Evolutionary conservation across 225 moss, liverwort and hornwort species (phyloP).

Genomic region (Polytrichum formosum): DNA sequence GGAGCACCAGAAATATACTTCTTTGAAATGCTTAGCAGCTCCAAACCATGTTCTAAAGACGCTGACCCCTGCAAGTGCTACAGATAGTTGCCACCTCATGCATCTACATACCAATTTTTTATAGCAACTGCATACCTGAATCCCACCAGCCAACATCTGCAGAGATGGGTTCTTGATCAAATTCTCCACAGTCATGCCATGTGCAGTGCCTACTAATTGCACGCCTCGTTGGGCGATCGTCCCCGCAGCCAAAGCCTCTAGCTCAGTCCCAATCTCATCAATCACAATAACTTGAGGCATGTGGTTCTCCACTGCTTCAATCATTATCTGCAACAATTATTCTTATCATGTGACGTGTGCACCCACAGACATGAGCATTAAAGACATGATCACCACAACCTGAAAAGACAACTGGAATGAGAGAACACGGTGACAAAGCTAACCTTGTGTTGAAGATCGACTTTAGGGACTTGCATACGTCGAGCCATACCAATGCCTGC

Average conservation of each 20-base stretch:
- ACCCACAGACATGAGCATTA: too few relatives aligned
- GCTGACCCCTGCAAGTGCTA: too few relatives aligned
- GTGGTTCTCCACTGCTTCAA: constrained; percentile 98
- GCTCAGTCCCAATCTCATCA: constrained; percentile 95
- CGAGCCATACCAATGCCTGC: constrained; percentile 87
- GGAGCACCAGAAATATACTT: too few relatives aligned
- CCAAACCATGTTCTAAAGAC: too few relatives aligned
- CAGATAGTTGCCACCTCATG: too few relatives aligned
- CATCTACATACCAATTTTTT: neutral
- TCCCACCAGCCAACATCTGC: constrained; percentile 84
- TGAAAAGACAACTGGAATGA: too few relatives aligned
- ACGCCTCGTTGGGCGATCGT: constrained; percentile 97
- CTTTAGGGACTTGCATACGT: constrained; percentile 96
- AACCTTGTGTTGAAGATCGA: constrained; percentile 91
- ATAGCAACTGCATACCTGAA: constrained; percentile 63
- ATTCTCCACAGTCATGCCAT: constrained; percentile 94
- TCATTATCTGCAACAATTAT: constrained; percentile 65
- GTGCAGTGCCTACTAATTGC: constrained; percentile 95
- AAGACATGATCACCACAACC: too few relatives aligned
- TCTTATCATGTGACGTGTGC: too few relatives aligned
- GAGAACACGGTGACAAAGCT: too few relatives aligned
- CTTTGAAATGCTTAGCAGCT: too few relatives aligned
- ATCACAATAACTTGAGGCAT: constrained; percentile 98
- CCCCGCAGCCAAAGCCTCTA: constrained; percentile 88
- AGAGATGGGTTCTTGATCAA: constrained; percentile 96